Base-by-base conservation (phyloP, 768 basidiomycete genomes). In the Rhizopogon sp. region DNA sequence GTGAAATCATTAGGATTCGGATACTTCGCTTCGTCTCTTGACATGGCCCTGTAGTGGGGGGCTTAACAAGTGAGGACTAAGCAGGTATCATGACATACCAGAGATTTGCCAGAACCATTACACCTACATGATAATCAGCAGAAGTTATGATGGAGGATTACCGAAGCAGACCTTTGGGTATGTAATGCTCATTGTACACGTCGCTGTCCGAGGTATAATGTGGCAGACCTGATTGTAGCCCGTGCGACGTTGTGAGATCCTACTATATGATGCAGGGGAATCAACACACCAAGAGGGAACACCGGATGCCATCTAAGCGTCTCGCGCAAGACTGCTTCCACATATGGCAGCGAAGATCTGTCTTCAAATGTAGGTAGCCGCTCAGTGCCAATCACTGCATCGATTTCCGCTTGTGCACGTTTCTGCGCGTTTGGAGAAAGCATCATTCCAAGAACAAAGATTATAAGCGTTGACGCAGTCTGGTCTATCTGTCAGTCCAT, bases 371-470 rank as follows among this genome's bases (percentile, higher is more conserved):
- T 39, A 1, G 71, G 66, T 5, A 73, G 52, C 28, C 70, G 58
- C 4, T 60, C 31, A 3, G 43, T 53, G 52, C 74, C 74, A 20
- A 70, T 17, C 28, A 64, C 57, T 3, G 64, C 52, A 6, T 75
- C 69, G 3, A 74, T 68, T 54, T 74, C 72, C 47, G 57, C 64
- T 49, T 66, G 69, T 5, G 66, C 70, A 44, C 66, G 63, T 29
- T 63, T 61, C 56, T 75, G 74, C 14, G 62, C 64, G 33, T 73
- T 56, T 7, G 72, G 72, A 53, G 69, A 64, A 22, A 46, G 53
- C 52, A 69, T 62, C 74, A 75, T 72, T 37, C 69, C 70, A 20
- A 72, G 50, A 22, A 74, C 39, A 46, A 73, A 73, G 39, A 65
- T 47, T 16, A 49, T 3, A 50, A 74, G 55, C 3, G 70, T 71